Base-by-base conservation (phyloP, 371 early-diverging fungal species). In the Catenaria anguillulae region DNA sequence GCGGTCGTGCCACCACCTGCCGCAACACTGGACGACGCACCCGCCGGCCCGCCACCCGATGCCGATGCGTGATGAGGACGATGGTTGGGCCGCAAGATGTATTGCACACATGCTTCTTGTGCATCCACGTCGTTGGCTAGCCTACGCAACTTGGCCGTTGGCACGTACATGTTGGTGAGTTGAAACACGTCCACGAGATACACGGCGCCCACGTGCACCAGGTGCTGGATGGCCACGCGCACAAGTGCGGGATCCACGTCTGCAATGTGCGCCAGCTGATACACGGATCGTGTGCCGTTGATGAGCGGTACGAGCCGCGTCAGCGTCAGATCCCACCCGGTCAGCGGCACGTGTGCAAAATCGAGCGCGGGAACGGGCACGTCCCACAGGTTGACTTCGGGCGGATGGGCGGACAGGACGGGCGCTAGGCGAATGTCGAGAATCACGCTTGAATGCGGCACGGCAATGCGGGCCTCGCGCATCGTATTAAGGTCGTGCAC, bases 241-340 rank as follows among this genome's bases (percentile, higher is more conserved):
- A 17, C 58, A n/a, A 56, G 58, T 2, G 23, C 26, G 15, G 29
- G n/a, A 34, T 56, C 58, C 24, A 33, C 34, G 36, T 35, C 36
- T 0, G 34, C 36, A 12, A n/a, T 12, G 8, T 31, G 33, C 5
- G 58, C 36, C n/a, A 56, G 19, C 10, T 4, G 17, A 0, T 4
- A 8, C 12, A 56, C 58, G 33, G 36, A 10, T 15, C 37, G 42
- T 24, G 33, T 34, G 42, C 58, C 58, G 58, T 56, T 34, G 17
- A 56, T 33, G 13, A 24, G 29, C 36, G 58, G 58, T 12, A 56
- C 24, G 23, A 56, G 13, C 1, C 58, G 36, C n/a, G 26, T 31
- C 58, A 56, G 19, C 34, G 34, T 33, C 58, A 56, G n/a, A 12
- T 56, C 58, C 34, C 58, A 56, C 26, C n/a, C 58, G 37, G 13